These are phyloP conservation scores for Hypoxylon rubiginosum DNA, from an alignment of 2,329 filamentous ascomycete genomes.

Conservation along the genomic window DNA sequence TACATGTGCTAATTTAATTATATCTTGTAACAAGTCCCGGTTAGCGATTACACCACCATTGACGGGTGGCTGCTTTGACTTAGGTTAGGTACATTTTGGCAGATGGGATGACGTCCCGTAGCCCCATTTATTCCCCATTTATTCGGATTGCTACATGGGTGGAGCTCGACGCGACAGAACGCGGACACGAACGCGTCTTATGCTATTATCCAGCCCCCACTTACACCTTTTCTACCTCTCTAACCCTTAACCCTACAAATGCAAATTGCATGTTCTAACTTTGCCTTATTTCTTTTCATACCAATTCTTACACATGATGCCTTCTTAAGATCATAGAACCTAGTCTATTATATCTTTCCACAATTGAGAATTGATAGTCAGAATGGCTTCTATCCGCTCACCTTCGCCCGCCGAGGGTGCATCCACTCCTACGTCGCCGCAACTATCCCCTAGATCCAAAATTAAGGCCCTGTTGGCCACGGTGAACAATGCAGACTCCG, in stretches of 20 bases:
- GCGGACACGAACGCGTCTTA: slow-evolving; percentile 34
- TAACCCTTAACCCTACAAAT: slow-evolving; percentile 22
- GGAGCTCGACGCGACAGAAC: slow-evolving; percentile 39
- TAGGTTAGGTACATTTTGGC: background rate
- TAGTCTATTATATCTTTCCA: slow-evolving; percentile 27
- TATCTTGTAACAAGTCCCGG: background rate
- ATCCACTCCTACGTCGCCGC: slow-evolving; percentile 59
- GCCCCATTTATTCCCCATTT: slow-evolving; percentile 8
- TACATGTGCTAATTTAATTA: no score
- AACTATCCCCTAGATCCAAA: slow-evolving; percentile 67
- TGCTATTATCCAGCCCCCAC: slow-evolving; percentile 35
- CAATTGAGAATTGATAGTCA: slow-evolving; percentile 31
- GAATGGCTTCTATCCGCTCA: slow-evolving; percentile 65
- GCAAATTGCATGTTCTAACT: slow-evolving; percentile 21
- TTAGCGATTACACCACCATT: background rate
- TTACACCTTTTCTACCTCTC: slow-evolving; percentile 18
- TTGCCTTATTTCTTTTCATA: slow-evolving; percentile 25
- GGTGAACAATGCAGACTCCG: slow-evolving; percentile 63
- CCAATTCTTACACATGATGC: slow-evolving; percentile 36
- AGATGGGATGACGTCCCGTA: slow-evolving; percentile 2
- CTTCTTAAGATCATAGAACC: slow-evolving; percentile 31
- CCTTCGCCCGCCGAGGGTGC: slow-evolving; percentile 60
- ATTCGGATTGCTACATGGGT: slow-evolving; percentile 29
- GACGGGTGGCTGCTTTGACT: slow-evolving; percentile 8
- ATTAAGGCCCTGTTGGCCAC: slow-evolving; percentile 66